Evolutionary conservation across 495 filamentous ascomycete genomes (phyloP), one percentile per base, ranked within the genome.

Genomic region (Polyplosphaeria fusca): DNA sequence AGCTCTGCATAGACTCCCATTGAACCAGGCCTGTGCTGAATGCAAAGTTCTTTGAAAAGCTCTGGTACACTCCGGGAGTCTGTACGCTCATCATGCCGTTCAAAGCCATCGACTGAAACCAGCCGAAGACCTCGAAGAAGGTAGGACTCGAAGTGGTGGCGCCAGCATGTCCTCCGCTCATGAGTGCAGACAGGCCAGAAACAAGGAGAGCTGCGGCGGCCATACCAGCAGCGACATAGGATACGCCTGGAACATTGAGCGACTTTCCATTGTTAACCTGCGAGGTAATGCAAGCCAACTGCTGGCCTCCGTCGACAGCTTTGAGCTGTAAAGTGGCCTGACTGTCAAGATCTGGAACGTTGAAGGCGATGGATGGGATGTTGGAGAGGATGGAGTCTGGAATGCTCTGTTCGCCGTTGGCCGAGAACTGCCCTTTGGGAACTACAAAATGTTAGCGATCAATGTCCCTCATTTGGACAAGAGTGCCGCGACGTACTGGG

Each of bases 31-130:
- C 92, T 23, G 85, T 86, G 58, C 88, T 91, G 76, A 96, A 98
- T 35, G 78, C 90, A 71, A 98, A 98, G 70, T 97, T 98, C 72
- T 86, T 86, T 37, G 87, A 71, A 69, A 95, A 98, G 67, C 84
- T 91, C 53, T 82, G 78, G 71, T 97, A 97, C 23, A 97, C 82
- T 24, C 81, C 70, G 4, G 93, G 93, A 65, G 95, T 90, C 61
- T 84, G 81, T 62, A 91, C 90, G 58, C 86, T 92, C 68, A 96
- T 71, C 93, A 97, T 96, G 49, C 93, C 93, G 68, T 91, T 96
- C 75, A 91, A 86, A 18, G 93, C 91, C 71, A 98, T 84, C 25
- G 84, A 84, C 73, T 97, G 93, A 72, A 97, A 96, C 81, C 86
- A 92, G 43, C 84, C 83, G 68, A 96, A 82, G 47, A 95, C 84